phyloP scores from a whole-genome alignment of 2,329 filamentous ascomycete genomes.

The Canariomyces notabilis region DNA sequence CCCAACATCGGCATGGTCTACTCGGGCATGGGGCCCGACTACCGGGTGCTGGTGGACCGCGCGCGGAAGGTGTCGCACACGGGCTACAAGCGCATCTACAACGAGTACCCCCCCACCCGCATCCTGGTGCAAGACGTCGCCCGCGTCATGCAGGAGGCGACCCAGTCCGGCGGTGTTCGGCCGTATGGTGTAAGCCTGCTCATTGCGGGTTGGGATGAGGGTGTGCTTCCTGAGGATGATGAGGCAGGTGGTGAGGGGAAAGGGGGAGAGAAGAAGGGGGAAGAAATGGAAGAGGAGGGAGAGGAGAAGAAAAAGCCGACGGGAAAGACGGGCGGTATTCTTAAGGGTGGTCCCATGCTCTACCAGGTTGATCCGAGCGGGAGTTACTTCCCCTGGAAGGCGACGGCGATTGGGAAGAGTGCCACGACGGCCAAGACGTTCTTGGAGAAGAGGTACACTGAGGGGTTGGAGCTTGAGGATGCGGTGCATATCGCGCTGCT shows the following conservation, averaged over 20 bases:
- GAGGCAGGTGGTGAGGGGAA: slow-evolving; percentile 54
- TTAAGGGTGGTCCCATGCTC: slow-evolving; percentile 93
- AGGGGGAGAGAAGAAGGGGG: slow-evolving; percentile 44
- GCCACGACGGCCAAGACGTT: slow-evolving; percentile 98
- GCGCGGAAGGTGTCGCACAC: slow-evolving; percentile 98
- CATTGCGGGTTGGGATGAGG: slow-evolving; percentile 97
- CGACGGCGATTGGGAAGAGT: slow-evolving; percentile 97
- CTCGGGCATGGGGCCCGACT: slow-evolving; percentile 97
- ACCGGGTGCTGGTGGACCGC: slow-evolving; percentile 94
- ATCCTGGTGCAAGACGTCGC: slow-evolving; percentile 99
- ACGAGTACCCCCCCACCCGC: slow-evolving; percentile 98
- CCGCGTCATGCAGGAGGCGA: slow-evolving; percentile 97
- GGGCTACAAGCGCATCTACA: slow-evolving; percentile 99
- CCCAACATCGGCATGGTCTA: slow-evolving; percentile 99
- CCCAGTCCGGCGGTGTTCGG: slow-evolving; percentile 93
- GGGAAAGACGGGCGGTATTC: slow-evolving; percentile 88
- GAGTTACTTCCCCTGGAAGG: slow-evolving; percentile 99
- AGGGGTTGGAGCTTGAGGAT: slow-evolving; percentile 94
- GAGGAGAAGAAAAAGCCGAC: slow-evolving; percentile 68
- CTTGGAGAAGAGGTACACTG: slow-evolving; percentile 97
- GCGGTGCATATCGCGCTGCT: slow-evolving; percentile 96
- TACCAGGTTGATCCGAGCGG: slow-evolving; percentile 99
- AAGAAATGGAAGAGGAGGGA: slow-evolving; percentile 42
- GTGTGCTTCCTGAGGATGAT: slow-evolving; percentile 79
- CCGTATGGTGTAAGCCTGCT: slow-evolving; percentile 95